Conservation (phyloP, 805 yeast genomes). For the Candida namnaoensis region DNA sequence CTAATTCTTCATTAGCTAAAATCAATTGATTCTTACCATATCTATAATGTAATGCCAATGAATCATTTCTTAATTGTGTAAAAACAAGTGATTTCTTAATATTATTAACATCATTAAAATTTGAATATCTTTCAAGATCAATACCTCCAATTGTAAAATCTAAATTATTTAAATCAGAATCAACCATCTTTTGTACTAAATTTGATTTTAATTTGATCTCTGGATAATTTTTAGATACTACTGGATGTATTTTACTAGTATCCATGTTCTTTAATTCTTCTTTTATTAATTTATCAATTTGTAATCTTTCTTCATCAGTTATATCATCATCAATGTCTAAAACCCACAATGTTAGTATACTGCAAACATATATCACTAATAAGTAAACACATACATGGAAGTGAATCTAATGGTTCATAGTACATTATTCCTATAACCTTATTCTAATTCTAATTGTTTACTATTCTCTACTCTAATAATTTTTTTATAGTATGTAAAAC, state of each 20-base stretch:
- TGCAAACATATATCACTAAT: too few relatives aligned
- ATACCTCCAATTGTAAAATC: constrained; percentile 23
- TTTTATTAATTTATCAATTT: constrained; percentile 26
- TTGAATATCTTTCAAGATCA: constrained; percentile 23
- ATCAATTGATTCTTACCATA: constrained; percentile 27
- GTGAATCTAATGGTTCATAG: constrained; percentile 27
- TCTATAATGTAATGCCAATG: constrained; percentile 28
- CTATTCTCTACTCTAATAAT: too few relatives aligned
- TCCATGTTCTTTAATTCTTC: constrained; percentile 4
- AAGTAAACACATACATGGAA: too few relatives aligned
- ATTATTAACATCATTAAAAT: constrained; percentile 16
- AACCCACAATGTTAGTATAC: constrained; percentile 6
- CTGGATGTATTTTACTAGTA: constrained; percentile 6
- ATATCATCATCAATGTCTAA: constrained; percentile 27
- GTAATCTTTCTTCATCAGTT: constrained; percentile 25
- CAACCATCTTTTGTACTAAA: constrained; percentile 1
- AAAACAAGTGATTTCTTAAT: constrained; percentile 18
- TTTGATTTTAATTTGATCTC: background rate
- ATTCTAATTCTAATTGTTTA: background rate
- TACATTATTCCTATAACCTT: constrained; percentile 9
- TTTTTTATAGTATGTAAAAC: too few relatives aligned
- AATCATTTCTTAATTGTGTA: constrained; percentile 23
- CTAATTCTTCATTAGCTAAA: constrained; percentile 24
- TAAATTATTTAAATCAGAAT: constrained; percentile 7
- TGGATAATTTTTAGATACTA: background rate